These are phyloP conservation scores for Cutaneotrichosporon dermatis DNA, from an alignment of 1,284 basidiomycete species.

Conservation along the genomic window DNA sequence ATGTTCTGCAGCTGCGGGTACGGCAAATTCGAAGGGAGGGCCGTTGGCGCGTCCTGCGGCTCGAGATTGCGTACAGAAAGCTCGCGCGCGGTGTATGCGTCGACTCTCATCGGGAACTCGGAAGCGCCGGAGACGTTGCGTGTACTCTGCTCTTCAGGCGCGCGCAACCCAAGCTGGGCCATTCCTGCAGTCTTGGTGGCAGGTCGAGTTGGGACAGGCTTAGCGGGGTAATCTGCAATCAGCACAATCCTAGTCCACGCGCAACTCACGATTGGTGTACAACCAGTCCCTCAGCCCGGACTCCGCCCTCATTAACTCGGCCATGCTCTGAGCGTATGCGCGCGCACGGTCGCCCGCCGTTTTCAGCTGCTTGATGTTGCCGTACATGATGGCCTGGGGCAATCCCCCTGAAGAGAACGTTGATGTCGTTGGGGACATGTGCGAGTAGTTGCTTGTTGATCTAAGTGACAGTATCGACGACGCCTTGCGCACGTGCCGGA, in stretches of 20 bases:
- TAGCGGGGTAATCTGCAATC: constrained; percentile 6
- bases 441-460: constrained; percentile 20
- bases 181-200: neutral
- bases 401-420: constrained; percentile 48
- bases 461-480: constrained; percentile 31
- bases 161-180: constrained; percentile 4
- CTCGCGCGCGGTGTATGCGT: constrained; percentile 44
- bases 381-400: constrained; percentile 69
- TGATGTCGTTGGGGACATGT: constrained; percentile 26
- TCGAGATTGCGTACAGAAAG: constrained; percentile 41
- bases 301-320: constrained; percentile 70
- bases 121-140: constrained; percentile 42
- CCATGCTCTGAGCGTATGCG: constrained; percentile 76
- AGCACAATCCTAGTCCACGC: neutral
- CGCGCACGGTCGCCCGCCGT: constrained; percentile 66
- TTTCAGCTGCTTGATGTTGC: constrained; percentile 61
- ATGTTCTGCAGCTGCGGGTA: constrained; percentile 59
- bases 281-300: constrained; percentile 77
- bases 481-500: constrained; percentile 20
- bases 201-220: neutral
- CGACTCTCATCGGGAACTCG: constrained; percentile 45
- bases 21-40: constrained; percentile 60
- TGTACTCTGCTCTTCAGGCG: constrained; percentile 4
- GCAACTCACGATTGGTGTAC: constrained; percentile 55
- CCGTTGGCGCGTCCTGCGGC: constrained; percentile 37